These are phyloP conservation scores for Fonsecaea nubica DNA, from an alignment of 2,329 filamentous ascomycete genomes.

Conservation along the genomic window DNA sequence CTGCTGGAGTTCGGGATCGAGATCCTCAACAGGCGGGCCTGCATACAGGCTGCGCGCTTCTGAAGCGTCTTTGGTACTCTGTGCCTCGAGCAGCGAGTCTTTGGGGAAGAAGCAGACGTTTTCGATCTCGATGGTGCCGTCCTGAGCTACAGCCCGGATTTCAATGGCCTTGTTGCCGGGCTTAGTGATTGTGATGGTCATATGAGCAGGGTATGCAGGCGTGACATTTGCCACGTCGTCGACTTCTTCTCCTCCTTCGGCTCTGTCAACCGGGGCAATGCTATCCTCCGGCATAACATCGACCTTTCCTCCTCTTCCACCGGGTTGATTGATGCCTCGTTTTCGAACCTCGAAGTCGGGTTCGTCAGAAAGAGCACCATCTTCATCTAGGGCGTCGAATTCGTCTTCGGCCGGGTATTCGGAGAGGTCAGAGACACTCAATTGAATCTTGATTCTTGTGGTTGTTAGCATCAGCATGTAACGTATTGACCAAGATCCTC, in stretches of 20 bases:
- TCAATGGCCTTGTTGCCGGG: slow-evolving; percentile 81
- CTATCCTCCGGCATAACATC: slow-evolving; percentile 64
- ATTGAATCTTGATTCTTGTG: slow-evolving; percentile 74
- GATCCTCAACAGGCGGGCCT: slow-evolving; percentile 88
- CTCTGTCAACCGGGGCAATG: slow-evolving; percentile 63
- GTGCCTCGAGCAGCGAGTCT: slow-evolving; percentile 75
- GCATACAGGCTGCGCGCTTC: slow-evolving; percentile 63
- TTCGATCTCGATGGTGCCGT: slow-evolving; percentile 85
- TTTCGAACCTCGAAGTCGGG: slow-evolving; percentile 65
- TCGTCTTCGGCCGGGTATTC: slow-evolving; percentile 67
- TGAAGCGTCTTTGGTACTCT: slow-evolving; percentile 75
- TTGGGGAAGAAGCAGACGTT: slow-evolving; percentile 77
- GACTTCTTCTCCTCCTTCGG: slow-evolving; percentile 59
- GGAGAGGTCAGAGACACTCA: slow-evolving; percentile 84
- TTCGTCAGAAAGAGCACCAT: slow-evolving; percentile 63
- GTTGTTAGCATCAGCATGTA: slow-evolving; percentile 37
- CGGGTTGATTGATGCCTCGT: slow-evolving; percentile 61
- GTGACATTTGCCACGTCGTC: slow-evolving; percentile 58
- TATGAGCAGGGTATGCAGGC: slow-evolving; percentile 75
- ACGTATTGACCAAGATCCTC: slow-evolving; percentile 46
- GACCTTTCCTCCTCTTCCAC: slow-evolving; percentile 58
- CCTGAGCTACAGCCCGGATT: slow-evolving; percentile 84
- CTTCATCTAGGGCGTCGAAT: slow-evolving; percentile 55
- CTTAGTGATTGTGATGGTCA: slow-evolving; percentile 90
- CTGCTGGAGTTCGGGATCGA: slow-evolving; percentile 94